Evolutionary conservation across 495 filamentous ascomycete species (phyloP).

Genomic region (Neurospora sp.): DNA sequence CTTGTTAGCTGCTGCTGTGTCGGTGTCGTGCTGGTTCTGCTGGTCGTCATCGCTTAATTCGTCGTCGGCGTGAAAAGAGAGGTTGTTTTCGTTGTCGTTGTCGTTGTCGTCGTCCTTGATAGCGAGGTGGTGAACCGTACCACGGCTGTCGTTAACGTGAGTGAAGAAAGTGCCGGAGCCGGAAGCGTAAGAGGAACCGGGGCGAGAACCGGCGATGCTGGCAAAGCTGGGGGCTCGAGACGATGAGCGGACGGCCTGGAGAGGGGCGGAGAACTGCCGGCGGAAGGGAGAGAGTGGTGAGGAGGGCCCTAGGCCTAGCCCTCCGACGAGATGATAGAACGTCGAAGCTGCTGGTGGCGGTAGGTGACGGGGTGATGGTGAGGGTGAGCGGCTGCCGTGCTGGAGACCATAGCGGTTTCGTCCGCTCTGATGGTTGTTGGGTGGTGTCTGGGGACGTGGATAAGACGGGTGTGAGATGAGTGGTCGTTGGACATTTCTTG

Average conservation of each 20-base stretch:
- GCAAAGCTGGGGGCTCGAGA: background rate
- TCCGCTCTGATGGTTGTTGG: background rate
- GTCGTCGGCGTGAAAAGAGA: constrained; percentile 1
- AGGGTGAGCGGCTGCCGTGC: constrained; percentile 1
- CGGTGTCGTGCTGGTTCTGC: background rate
- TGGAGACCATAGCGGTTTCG: background rate
- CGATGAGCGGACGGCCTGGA: background rate
- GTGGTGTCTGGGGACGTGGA: background rate
- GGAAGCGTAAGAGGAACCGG: background rate
- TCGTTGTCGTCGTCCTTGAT: constrained; percentile 5
- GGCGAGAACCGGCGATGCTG: background rate
- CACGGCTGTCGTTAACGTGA: constrained; percentile 7
- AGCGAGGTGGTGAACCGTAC: constrained; percentile 11
- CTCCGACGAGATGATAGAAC: constrained; percentile 17
- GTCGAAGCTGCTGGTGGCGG: constrained; percentile 15
- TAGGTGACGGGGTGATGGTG: background rate
- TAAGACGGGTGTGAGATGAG: background rate
- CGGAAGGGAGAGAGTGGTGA: constrained; percentile 25
- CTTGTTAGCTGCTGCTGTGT: background rate
- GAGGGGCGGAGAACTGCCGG: constrained; percentile 13
- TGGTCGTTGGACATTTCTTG: too few species aligned
- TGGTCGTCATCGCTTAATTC: constrained; percentile 4
- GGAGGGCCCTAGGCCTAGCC: constrained; percentile 16
- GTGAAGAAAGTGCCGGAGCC: background rate
- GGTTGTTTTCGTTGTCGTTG: background rate